phyloP scores from a whole-genome alignment of 1,284 basidiomycete genomes.

The Coniferiporia sulphurascens region DNA sequence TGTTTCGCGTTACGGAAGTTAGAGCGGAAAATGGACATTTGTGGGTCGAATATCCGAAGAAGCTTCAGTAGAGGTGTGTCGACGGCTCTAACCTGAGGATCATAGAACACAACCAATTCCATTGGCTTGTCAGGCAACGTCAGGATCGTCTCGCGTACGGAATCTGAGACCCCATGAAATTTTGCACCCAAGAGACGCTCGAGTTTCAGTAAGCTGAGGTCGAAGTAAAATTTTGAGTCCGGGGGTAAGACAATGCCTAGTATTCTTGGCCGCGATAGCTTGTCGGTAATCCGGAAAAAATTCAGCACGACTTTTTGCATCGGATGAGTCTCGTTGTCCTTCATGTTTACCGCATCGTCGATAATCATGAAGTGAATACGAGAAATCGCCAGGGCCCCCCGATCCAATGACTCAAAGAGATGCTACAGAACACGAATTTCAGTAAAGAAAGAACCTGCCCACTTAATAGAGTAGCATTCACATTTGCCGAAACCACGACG shows the following conservation, averaged over 20 bases:
- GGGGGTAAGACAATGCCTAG: slow-evolving; percentile 36
- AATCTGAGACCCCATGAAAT: slow-evolving; percentile 31
- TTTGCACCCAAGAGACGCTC: slow-evolving; percentile 36
- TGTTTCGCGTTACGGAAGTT: slow-evolving; percentile 43
- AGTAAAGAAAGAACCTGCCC: slow-evolving; percentile 10
- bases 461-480: slow-evolving; percentile 22
- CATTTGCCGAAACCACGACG: slow-evolving; percentile 34
- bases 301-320: slow-evolving; percentile 41
- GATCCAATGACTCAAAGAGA: slow-evolving; percentile 28
- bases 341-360: slow-evolving; percentile 30
- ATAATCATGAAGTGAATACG: slow-evolving; percentile 42
- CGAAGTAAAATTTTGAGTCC: slow-evolving; percentile 28
- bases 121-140: slow-evolving; percentile 35
- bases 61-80: slow-evolving; percentile 33
- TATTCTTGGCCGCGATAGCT: slow-evolving; percentile 37
- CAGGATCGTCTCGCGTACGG: slow-evolving; percentile 29
- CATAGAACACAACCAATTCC: slow-evolving; percentile 35
- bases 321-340: slow-evolving; percentile 27
- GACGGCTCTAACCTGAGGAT: slow-evolving; percentile 23
- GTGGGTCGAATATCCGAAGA: slow-evolving; percentile 35
- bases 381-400: slow-evolving; percentile 31
- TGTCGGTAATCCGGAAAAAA: slow-evolving; percentile 37
- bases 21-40: slow-evolving; percentile 33
- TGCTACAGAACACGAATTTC: slow-evolving; percentile 23
- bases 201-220: slow-evolving; percentile 34